phyloP scores from a whole-genome alignment of 768 basidiomycete genomes.

The Hortiboletus flavorubellus region DNA sequence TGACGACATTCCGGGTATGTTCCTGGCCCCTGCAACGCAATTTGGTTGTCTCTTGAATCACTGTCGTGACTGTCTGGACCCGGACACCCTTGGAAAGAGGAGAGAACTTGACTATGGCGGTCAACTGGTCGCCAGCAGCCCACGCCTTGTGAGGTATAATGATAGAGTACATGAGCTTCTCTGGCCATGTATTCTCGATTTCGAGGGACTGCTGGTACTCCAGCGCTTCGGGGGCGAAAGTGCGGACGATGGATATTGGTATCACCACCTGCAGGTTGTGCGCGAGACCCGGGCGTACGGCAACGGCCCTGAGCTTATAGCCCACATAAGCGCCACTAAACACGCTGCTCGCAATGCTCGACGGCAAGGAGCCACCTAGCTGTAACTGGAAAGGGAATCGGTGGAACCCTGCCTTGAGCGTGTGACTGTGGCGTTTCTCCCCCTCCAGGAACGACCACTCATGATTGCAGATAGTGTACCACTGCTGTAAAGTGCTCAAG shows the following conservation, averaged over 20 bases:
- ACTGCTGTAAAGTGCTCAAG: slow-evolving; percentile 37
- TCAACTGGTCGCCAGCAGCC: slow-evolving; percentile 84
- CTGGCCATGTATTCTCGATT: slow-evolving; percentile 96
- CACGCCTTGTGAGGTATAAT: slow-evolving; percentile 95
- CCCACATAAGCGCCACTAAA: slow-evolving; percentile 61
- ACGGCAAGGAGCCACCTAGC: slow-evolving; percentile 82
- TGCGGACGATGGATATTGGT: slow-evolving; percentile 67
- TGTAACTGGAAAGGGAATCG: slow-evolving; percentile 89
- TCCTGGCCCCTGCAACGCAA: slow-evolving; percentile 58
- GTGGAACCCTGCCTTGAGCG: slow-evolving; percentile 94
- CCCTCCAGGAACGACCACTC: slow-evolving; percentile 94
- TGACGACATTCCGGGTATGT: slow-evolving; percentile 56
- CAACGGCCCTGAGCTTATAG: slow-evolving; percentile 90
- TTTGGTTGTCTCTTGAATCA: slow-evolving; percentile 73
- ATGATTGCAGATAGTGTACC: slow-evolving; percentile 70
- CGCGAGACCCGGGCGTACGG: slow-evolving; percentile 72
- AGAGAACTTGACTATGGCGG: slow-evolving; percentile 80
- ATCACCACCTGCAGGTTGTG: slow-evolving; percentile 60
- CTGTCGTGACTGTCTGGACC: slow-evolving; percentile 62
- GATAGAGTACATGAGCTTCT: slow-evolving; percentile 93
- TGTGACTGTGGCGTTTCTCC: slow-evolving; percentile 72
- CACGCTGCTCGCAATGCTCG: slow-evolving; percentile 56
- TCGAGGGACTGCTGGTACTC: slow-evolving; percentile 97
- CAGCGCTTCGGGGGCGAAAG: slow-evolving; percentile 76
- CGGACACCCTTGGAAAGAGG: slow-evolving; percentile 82